Evolutionary conservation across 108 stramenopile genomes (phyloP).

Genomic region (Aureococcus anophagefferens): DNA sequence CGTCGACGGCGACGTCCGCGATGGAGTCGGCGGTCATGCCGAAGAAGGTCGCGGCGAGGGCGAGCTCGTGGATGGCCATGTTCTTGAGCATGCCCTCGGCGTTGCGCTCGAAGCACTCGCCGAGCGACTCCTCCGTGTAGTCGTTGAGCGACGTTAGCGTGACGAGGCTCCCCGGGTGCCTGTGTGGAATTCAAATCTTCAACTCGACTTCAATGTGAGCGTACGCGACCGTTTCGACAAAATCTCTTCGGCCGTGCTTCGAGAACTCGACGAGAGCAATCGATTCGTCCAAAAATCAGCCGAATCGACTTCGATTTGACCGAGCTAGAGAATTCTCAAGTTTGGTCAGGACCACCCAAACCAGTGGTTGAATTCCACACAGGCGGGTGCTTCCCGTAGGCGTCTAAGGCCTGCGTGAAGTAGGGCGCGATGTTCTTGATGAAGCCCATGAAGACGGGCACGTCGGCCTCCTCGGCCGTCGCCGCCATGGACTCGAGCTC

Average conservation of each 20-base stretch:
- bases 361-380: too few relatives aligned
- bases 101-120: slow-evolving; percentile 87
- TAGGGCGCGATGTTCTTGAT: slow-evolving; percentile 86
- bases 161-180: slow-evolving; percentile 58
- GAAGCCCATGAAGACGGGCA: slow-evolving; percentile 78
- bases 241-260: too few relatives aligned
- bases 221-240: too few relatives aligned
- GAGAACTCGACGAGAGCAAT: too few relatives aligned
- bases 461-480: slow-evolving; percentile 43
- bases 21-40: not conserved
- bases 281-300: too few relatives aligned
- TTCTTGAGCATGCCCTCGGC: slow-evolving; percentile 86
- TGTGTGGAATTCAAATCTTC: too few relatives aligned
- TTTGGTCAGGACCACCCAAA: too few relatives aligned
- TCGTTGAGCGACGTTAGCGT: slow-evolving; percentile 81
- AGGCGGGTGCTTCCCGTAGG: slow-evolving; percentile 41
- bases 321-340: too few relatives aligned
- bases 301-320: too few relatives aligned
- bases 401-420: slow-evolving; percentile 72
- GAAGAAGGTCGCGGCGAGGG: not conserved
- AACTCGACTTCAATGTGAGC: too few relatives aligned
- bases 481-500: slow-evolving; percentile 63
- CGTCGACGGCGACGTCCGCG: not conserved
- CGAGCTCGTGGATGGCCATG: slow-evolving; percentile 77
- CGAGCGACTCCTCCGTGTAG: slow-evolving; percentile 51